Base-by-base conservation (phyloP, 169 alveolate genomes). In the Cryptosporidium ubiquitum region DNA sequence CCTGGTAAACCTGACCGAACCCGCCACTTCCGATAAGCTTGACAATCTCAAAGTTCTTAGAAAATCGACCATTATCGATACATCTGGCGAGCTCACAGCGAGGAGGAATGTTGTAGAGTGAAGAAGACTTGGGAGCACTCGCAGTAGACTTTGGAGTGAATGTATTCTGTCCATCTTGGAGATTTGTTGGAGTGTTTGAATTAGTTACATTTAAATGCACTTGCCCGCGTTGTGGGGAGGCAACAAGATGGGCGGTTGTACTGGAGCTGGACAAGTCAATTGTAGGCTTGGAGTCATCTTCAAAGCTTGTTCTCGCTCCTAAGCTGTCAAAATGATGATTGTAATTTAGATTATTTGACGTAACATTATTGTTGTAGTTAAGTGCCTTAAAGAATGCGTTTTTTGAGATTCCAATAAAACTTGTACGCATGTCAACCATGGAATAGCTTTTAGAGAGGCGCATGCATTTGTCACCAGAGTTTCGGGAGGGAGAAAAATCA, bases 11-110 rank as follows among this genome's bases (percentile, higher is more conserved):
- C 5, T 96, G 93, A 18, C 98, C 98, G 84, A 95, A 95, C 29
- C 98, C 98, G 3, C 98, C 98, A 69, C 94, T 94, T 12, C 98
- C 98, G 16, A 95, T 92, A n/a, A 95, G 85, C 68, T 94, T 91
- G 47, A 92, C 92, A 85, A 94, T 92, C 84, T 86, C 94, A 57
- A 95, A 95, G 10, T 96, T 95, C 64, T 97, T 75, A 60, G 93
- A 91, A 71, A 95, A 95, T 49, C 96, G 49, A 1, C 98, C 98
- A 74, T 95, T 95, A 64, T 95, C 98, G 9, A 79, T 79, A 40
- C 89, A 79, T n/a, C 89, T 58, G 1, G 89, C 79, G 6, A 79
- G 69, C 5, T 79, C 89, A 5, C 79, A 79, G 14, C 58, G 33
- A 37, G 64, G 66, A n/a, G 89, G 89, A 29, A 79, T 79, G 16